Base-by-base conservation (phyloP, 371 early-diverging fungal species). In the Cladochytrium tenue region DNA sequence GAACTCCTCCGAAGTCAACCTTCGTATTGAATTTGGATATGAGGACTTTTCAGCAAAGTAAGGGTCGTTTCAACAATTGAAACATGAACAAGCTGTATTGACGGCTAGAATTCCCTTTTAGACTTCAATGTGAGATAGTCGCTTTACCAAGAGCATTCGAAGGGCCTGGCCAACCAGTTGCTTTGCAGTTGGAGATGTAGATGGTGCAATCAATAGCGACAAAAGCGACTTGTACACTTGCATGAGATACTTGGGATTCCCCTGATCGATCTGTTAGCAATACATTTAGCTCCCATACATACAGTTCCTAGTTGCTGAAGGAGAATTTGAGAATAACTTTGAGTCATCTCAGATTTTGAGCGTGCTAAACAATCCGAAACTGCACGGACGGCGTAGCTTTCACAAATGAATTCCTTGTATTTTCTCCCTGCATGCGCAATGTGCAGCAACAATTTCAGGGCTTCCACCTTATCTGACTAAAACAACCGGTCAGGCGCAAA, bases 401-500 rank as follows among this genome's bases (percentile, higher is more conserved):
- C 86, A 70, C 86, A 85, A 2, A 85, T 70, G 65, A 85, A 82
- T 67, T 85, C 86, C 53, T 81, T 82, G 71, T 81, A 82, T 62
- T 71, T 76, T 28, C 82, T 64, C 15, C 86, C 86, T 25, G 80
- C 72, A 50, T 76, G 70, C 0, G 83, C 81, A 26, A 85, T 74
- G 63, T 72, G 60, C 4, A 76, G 61, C 20, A 85, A 65, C 20
- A 85, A 58, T 26, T 71, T 51, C 32, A 85, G 58, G 1, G 82
- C 84, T 57, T 82, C 81, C 0, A 82, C 76, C 64, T 83, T 82
- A 60, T 85, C 84, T 23, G 69, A 23, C 81, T 84, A 53, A 5
- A 57, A 13, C 20, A 27, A 31, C n/a, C 20, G 30, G 17, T 68
- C 36, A 20, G 43, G 20, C 20, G 43, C 7, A 20, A 7, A 43